Base-by-base conservation (phyloP, 352 stramenopile species). In the Paralagenidium karlingii region DNA sequence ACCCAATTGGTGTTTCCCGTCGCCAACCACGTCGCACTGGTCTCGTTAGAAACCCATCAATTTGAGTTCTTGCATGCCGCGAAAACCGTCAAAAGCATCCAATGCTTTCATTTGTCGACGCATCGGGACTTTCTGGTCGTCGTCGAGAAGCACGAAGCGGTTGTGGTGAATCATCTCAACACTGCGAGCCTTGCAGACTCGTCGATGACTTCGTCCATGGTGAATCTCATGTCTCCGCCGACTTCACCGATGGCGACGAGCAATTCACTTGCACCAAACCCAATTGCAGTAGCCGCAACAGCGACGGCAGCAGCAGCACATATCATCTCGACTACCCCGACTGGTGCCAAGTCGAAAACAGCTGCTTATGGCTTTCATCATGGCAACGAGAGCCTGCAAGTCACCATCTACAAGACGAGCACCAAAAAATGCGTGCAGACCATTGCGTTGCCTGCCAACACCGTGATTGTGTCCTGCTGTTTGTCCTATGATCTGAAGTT, bases 401-500 rank as follows among this genome's bases (percentile, higher is more conserved):
- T 90, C 30, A 66, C 57, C 10, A 86, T 87, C 33, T 85, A 86
- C 58, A 77, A 74, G 21, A 24, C 68, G 0, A 38, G 33, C 12
- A 67, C 71, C 0, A 61, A 60, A 12, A 55, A 44, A 25, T 63
- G 60, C 10, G 49, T 76, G 10, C 61, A 68, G 25, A 69, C 41
- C 10, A 61, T 86, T 9, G 24, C 49, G 28, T 29, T 83, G 4
- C 51, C 69, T 9, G 50, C 67, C 19, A 71, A 82, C 16, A 60
- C 64, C 8, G 81, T 45, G 30, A 57, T 88, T 18, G 62, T 81
- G 0, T 83, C 75, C 13, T 78, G 66, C 31, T 60, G 55, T 21
- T 86, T 90, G 32, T 83, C 68, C 4, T 40, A 53, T 0, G 76
- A 85, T 40, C 84, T 78, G 52, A 90, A 87, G 47, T 85, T 77